Evolutionary conservation across 2,329 filamentous ascomycete genomes (phyloP).

Genomic region (Phoma sp.): DNA sequence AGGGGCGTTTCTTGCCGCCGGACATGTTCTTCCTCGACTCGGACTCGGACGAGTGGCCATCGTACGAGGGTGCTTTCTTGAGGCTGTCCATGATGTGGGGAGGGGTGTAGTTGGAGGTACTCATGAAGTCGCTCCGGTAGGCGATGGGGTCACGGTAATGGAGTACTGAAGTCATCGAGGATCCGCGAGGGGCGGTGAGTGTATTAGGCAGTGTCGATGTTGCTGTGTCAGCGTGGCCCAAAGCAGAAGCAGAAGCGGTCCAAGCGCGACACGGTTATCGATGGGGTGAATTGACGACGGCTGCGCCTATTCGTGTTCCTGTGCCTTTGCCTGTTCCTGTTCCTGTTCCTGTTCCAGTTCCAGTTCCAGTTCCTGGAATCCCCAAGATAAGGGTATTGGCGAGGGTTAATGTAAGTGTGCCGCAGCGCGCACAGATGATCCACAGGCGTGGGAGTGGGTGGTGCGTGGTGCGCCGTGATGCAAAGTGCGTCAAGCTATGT

Average conservation of each 20-base stretch:
- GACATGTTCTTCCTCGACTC: slow-evolving; percentile 47
- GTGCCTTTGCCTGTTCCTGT: too few relatives aligned
- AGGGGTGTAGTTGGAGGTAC: slow-evolving; percentile 41
- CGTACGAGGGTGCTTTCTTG: slow-evolving; percentile 47
- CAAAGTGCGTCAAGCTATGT: neutral
- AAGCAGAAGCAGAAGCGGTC: slow-evolving; percentile 21
- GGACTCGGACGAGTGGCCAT: slow-evolving; percentile 49
- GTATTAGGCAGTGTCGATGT: slow-evolving; percentile 36
- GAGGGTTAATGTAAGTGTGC: slow-evolving; percentile 34
- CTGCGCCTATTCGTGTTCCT: neutral
- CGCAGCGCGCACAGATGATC: slow-evolving; percentile 31
- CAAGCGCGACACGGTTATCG: slow-evolving; percentile 34
- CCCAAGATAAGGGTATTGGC: slow-evolving; percentile 29
- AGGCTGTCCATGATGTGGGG: slow-evolving; percentile 47
- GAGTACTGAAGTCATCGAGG: slow-evolving; percentile 51
- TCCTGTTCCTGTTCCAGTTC: too few relatives aligned
- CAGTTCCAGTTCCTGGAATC: slow-evolving; percentile 21
- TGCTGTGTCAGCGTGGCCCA: slow-evolving; percentile 42
- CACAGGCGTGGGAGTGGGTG: slow-evolving; percentile 23
- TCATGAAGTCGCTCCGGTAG: slow-evolving; percentile 50
- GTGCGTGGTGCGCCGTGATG: slow-evolving; percentile 17
- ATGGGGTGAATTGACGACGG: slow-evolving; percentile 30
- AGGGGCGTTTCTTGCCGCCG: slow-evolving; percentile 55
- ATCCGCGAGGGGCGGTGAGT: slow-evolving; percentile 44
- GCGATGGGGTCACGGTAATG: slow-evolving; percentile 48